Evolutionary conservation across 2,329 filamentous ascomycete genomes (phyloP), one percentile per base, ranked within the genome.

Genomic region (Whalleya microplaca): DNA sequence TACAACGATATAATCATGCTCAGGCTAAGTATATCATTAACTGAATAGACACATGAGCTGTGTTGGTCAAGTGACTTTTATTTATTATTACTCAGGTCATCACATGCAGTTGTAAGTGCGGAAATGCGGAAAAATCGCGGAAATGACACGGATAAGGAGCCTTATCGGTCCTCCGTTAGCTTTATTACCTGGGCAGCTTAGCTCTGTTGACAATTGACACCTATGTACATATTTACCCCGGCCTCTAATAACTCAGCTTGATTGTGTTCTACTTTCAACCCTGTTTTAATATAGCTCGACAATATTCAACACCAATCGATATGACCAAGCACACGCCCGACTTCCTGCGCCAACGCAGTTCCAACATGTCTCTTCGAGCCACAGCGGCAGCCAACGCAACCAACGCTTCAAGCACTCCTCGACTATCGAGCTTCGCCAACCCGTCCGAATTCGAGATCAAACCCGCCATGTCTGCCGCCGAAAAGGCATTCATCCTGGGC

Each of bases 261-360:
- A 27, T 9, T 27, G 23, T 9, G 14, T 37, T 16, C 32, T 14
- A 3, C 14, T 16, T 14, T 37, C 14, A 12, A 3, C 4, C 10
- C 10, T 14, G 32, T 37, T 16, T 12, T 37, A 7, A 37, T 37
- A 12, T 16, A 37, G 14, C 32, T 16, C 32, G 14, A 16, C 32
- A 8, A 37, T 16, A 16, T 14, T 16, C 32, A 37, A 37, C 3
- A 37, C 14, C 32, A 16, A 37, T 37, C 32, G 58, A 19, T 29
- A 81, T 82, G 80, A 79, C 76, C 44, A 74, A 73, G 57, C 75
- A 78, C 61, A 77, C 78, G 1, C 69, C 77, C 58, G 74, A 78
- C 19, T 76, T 75, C 64, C 69, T 79, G 58, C 76, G 74, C 57
- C 71, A 75, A 43, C 76, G 78, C 57, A 71, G 68, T 58, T 80